phyloP scores from a whole-genome alignment of 257 asterid species.

The Paraleonurus japonicus region DNA sequence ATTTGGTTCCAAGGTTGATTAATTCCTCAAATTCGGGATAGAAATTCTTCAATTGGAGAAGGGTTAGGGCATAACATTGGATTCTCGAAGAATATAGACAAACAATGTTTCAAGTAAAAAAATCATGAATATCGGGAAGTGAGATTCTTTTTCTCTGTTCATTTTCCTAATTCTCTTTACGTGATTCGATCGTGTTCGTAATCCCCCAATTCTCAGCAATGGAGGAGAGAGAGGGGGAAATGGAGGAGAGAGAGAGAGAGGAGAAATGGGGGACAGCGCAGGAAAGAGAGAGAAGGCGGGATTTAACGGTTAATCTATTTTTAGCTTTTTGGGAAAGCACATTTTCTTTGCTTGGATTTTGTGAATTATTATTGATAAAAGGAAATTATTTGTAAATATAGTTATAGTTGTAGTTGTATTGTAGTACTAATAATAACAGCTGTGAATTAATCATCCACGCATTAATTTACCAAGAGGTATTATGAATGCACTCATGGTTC shows the following conservation, averaged over 20 bases:
- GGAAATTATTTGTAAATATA: background rate
- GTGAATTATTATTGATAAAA: background rate
- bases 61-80: constrained; percentile 39
- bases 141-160: constrained; percentile 16
- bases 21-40: constrained; percentile 19
- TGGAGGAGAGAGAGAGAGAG: constrained; percentile 30
- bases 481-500: constrained; percentile 9
- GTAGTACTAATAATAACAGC: background rate
- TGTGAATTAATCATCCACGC: background rate
- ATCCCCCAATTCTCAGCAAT: constrained; percentile 44
- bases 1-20: constrained; percentile 23
- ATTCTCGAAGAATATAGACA: constrained; percentile 27
- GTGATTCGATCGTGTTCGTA: constrained; percentile 14
- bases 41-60: constrained; percentile 25
- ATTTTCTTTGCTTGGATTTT: background rate
- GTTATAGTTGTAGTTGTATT: too few relatives aligned
- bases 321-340: constrained; percentile 24
- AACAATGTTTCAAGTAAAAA: constrained; percentile 22
- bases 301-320: constrained; percentile 42
- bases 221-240: constrained; percentile 17
- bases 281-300: constrained; percentile 37
- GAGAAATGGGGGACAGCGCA: constrained; percentile 31
- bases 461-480: background rate
- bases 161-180: constrained; percentile 17
- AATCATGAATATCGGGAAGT: constrained; percentile 19